phyloP scores from a whole-genome alignment of 2,329 filamentous ascomycete species.

The Ophiosphaerella narmari region DNA sequence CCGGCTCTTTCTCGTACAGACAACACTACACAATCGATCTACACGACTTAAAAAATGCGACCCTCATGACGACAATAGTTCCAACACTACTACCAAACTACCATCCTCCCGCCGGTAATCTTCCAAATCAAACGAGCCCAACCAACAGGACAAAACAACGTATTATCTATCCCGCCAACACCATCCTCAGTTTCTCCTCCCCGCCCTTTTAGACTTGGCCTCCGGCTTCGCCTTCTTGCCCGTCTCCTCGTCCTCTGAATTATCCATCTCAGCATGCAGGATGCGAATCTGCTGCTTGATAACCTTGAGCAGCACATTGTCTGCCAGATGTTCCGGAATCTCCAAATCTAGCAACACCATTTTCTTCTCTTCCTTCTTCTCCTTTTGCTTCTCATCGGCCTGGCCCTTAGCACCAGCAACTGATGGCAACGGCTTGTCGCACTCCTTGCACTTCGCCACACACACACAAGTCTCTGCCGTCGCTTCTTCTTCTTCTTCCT shows the following conservation, averaged over 20 bases:
- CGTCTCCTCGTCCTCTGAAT: slow-evolving; percentile 25
- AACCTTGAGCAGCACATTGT: slow-evolving; percentile 36
- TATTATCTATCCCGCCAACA: neutral
- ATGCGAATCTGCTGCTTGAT: slow-evolving; percentile 44
- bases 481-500: neutral
- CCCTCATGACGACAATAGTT: neutral
- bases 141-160: neutral
- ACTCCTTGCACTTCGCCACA: slow-evolving; percentile 20
- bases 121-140: neutral
- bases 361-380: slow-evolving; percentile 20
- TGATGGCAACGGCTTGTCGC: slow-evolving; percentile 18
- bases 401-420: slow-evolving; percentile 5
- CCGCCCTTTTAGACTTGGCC: neutral
- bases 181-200: neutral
- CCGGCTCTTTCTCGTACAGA: neutral
- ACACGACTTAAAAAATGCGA: neutral
- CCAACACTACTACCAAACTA: too few species aligned
- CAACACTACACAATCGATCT: neutral
- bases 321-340: slow-evolving; percentile 25
- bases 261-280: slow-evolving; percentile 45
- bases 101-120: neutral
- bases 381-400: slow-evolving; percentile 9
- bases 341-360: slow-evolving; percentile 26
- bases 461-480: slow-evolving; percentile 20
- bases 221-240: slow-evolving; percentile 14